These are phyloP conservation scores for Metroxylon sagu DNA, from an alignment of 176 grass and related monocot species.

Conservation along the genomic window DNA sequence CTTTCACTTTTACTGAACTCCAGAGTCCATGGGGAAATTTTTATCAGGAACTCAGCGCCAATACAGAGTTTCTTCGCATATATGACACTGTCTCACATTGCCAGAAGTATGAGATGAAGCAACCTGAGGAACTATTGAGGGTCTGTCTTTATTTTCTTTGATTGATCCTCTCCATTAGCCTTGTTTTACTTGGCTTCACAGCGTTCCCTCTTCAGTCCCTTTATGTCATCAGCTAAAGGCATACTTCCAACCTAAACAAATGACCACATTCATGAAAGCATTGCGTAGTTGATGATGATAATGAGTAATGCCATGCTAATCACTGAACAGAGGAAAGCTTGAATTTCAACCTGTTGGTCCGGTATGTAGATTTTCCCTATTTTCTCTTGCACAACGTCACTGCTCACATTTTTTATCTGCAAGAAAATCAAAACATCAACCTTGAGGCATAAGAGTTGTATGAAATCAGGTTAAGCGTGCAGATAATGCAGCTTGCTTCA, in stretches of 20 bases:
- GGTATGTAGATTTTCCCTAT: slow-evolving; percentile 74
- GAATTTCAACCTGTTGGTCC: slow-evolving; percentile 50
- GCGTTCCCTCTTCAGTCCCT: slow-evolving; percentile 78
- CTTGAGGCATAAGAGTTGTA: background rate
- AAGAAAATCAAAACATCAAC: slow-evolving; percentile 9
- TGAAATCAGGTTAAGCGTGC: no score
- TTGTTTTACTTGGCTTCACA: slow-evolving; percentile 75
- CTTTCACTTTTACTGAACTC: no score
- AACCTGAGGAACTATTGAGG: slow-evolving; percentile 26
- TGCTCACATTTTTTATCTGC: slow-evolving; percentile 77
- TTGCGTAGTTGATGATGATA: no score
- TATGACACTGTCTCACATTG: no score
- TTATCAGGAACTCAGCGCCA: no score
- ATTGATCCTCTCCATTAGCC: slow-evolving; percentile 12
- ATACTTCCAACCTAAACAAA: slow-evolving; percentile 55
- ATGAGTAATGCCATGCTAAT: no score
- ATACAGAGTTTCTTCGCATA: no score
- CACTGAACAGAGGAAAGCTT: background rate
- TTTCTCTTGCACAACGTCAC: slow-evolving; percentile 47
- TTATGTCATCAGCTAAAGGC: slow-evolving; percentile 41
- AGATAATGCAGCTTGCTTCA: no score
- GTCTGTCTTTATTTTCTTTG: slow-evolving; percentile 68
- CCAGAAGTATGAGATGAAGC: no score
- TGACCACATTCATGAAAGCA: background rate
- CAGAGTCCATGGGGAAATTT: no score